Conservation (phyloP, 768 basidiomycete genomes). For the Leccinum truebloodii region DNA sequence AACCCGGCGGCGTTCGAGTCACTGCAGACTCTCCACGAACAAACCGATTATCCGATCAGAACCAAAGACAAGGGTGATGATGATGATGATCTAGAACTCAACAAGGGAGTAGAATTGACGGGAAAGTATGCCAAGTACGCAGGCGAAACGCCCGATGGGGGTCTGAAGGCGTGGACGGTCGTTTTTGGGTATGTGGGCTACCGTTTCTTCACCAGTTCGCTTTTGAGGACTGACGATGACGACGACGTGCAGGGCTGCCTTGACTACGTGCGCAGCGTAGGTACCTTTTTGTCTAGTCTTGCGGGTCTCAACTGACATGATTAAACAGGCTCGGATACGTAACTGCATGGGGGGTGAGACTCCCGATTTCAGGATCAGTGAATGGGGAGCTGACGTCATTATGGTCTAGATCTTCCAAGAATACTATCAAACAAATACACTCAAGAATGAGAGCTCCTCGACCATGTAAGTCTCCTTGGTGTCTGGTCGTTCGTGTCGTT, state of each 20-base stretch:
- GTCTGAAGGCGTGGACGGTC: slow-evolving; percentile 34
- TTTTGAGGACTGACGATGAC: not conserved
- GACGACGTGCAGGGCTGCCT: slow-evolving; percentile 11
- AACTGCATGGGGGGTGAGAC: not conserved
- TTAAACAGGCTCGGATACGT: not conserved
- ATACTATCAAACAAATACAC: slow-evolving; percentile 56
- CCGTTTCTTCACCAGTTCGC: not conserved
- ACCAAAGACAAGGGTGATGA: not conserved
- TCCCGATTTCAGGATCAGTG: not conserved
- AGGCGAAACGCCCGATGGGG: slow-evolving; percentile 31
- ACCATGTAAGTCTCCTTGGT: slow-evolving; percentile 50
- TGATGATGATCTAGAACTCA: slow-evolving; percentile 7
- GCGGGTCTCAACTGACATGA: not conserved
- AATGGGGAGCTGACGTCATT: not conserved
- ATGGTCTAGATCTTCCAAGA: slow-evolving; percentile 63
- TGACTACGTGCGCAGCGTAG: slow-evolving; percentile 43
- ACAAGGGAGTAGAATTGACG: not conserved
- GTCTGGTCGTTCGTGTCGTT: not conserved
- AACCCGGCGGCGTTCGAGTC: not conserved
- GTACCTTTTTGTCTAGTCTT: slow-evolving; percentile 9
- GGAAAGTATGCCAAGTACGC: slow-evolving; percentile 22
- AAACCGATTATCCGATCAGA: not conserved
- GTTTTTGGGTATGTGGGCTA: slow-evolving; percentile 26
- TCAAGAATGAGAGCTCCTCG: slow-evolving; percentile 54
- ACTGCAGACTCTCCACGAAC: slow-evolving; percentile 12